Base-by-base conservation (phyloP, 441 rosid species). In the Pelargonium citronellum region DNA sequence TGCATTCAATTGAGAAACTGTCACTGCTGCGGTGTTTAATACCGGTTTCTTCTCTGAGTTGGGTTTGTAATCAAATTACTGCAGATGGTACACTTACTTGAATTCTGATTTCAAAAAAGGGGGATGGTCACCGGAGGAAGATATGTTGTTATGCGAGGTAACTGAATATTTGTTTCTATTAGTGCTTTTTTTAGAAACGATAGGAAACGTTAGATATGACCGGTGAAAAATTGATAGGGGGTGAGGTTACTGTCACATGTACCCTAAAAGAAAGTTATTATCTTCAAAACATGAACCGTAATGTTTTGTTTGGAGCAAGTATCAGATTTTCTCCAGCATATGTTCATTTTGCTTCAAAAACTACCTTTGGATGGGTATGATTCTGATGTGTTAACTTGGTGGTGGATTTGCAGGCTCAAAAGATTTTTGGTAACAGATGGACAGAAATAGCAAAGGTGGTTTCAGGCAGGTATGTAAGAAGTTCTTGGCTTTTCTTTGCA, bases 61-160 rank as follows among this genome's bases (percentile, higher is more conserved):
- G 61, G 22, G 24, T 55, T 17, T 55, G 61, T 51, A 7, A 55
- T 17, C 61, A 55, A 55, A 55, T 60, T 66, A 13, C 10, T 77
- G 73, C 81, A 95, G 99, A 84, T 95, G 99, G 99, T 91, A 87
- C 74, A 91, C 99, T 66, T 95, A 95, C 71, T 78, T 95, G 70
- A 95, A 90, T 79, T 89, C 97, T 63, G 97, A 95, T 81, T 95
- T 95, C 91, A 95, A 91, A 85, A 95, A 93, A 76, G 99, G 99
- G 96, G 58, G 96, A 66, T 95, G 99, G 99, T 87, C 99, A 44
- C 97, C 96, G 10, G 97, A 91, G 78, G 99, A 95, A 87, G 99
- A 95, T 74, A 71, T 91, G 81, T 89, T 95, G 12, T 80, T 95
- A 69, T 95, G 99, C 63, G 99, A 95, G 99, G 99, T 91, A 79